These are phyloP conservation scores for Carex scoparia DNA, from an alignment of 176 grass and related monocot species.

Conservation along the genomic window DNA sequence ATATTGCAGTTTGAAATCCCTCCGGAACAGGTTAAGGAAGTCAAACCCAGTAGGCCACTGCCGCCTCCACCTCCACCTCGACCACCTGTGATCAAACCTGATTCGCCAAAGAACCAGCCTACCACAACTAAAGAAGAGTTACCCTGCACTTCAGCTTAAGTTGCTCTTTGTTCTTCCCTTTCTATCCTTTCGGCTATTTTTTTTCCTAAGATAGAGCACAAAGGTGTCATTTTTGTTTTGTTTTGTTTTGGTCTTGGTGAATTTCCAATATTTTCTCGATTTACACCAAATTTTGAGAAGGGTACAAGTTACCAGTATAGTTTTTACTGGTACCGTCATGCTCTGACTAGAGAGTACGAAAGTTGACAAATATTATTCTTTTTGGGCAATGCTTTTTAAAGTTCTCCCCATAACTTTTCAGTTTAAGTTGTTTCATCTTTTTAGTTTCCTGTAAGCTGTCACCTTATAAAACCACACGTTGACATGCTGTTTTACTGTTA, in stretches of 20 bases:
- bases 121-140: conserved; percentile 35
- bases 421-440: background rate
- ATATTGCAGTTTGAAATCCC: conserved; percentile 54
- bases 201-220: background rate
- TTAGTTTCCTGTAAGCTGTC: background rate
- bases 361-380: background rate
- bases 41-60: conserved; percentile 52
- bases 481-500: background rate
- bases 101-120: background rate
- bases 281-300: background rate
- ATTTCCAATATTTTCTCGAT: background rate
- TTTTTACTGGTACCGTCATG: background rate
- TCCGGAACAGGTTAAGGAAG: conserved; percentile 40
- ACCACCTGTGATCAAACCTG: conserved; percentile 31
- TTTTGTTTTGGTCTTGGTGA: background rate
- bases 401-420: background rate
- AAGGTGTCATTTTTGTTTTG: background rate
- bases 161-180: background rate
- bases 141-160: conserved; percentile 58
- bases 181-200: background rate
- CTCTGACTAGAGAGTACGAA: background rate
- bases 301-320: background rate
- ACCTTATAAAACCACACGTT: background rate
- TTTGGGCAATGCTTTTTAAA: background rate
- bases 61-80: conserved; percentile 36